Percentiles rank a stretch among this genome's conserved stretches.
Conservation (phyloP, 805 yeast genomes). For the Lipomyces sp. region DNA sequence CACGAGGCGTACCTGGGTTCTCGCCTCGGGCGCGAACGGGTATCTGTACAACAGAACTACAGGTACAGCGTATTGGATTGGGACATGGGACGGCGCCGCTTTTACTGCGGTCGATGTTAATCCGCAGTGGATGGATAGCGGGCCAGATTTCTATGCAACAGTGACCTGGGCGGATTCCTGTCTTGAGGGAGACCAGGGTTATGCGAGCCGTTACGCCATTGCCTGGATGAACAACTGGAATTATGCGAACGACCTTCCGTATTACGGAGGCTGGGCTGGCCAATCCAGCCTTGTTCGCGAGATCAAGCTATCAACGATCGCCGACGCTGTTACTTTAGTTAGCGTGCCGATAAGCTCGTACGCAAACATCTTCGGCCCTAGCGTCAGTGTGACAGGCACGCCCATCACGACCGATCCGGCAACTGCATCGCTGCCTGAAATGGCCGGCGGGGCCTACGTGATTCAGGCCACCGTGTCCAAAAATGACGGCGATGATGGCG, state of each 20-base stretch:
- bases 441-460: constrained; percentile 9
- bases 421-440: background rate
- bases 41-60: background rate
- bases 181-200: background rate
- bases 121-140: background rate
- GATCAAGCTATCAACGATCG: background rate
- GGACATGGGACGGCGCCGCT: background rate
- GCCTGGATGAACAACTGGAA: constrained; percentile 1
- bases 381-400: background rate
- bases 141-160: background rate
- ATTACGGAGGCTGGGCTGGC: background rate
- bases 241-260: background rate
- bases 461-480: background rate
- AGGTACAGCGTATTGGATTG: background rate
- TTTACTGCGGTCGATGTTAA: background rate
- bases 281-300: background rate
- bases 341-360: background rate
- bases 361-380: background rate
- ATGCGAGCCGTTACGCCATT: background rate
- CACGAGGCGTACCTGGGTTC: background rate
- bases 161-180: background rate
- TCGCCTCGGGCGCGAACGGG: background rate
- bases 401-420: background rate
- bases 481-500: background rate
- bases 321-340: background rate